Conservation (phyloP, 2,329 filamentous ascomycete species). For the Xylariomycetidae sp. region DNA sequence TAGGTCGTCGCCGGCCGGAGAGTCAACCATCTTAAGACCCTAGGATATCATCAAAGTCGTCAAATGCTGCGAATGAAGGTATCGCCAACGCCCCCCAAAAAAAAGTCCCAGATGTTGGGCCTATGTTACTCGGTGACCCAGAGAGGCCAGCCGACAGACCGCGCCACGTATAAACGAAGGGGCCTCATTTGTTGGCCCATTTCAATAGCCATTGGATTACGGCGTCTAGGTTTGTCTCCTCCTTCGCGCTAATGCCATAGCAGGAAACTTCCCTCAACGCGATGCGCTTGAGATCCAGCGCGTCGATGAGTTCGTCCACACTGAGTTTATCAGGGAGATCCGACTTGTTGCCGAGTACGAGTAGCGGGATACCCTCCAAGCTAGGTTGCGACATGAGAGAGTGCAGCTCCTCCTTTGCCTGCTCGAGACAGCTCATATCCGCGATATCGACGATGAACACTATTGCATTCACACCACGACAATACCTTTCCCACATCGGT, state of each 20-base stretch:
- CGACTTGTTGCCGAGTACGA: constrained; percentile 96
- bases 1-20: constrained; percentile 27
- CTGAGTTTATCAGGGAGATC: constrained; percentile 87
- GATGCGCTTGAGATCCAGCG: constrained; percentile 83
- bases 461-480: constrained; percentile 93
- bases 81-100: constrained; percentile 14
- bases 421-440: constrained; percentile 72
- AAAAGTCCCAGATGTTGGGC: constrained; percentile 4
- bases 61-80: constrained; percentile 23
- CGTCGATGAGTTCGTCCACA: constrained; percentile 93
- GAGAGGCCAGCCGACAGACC: too few relatives aligned
- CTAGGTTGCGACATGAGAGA: constrained; percentile 79
- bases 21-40: constrained; percentile 20
- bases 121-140: constrained; percentile 8
- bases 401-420: constrained; percentile 90
- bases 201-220: constrained; percentile 96
- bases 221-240: constrained; percentile 96
- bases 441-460: constrained; percentile 98
- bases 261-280: constrained; percentile 93
- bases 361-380: constrained; percentile 82
- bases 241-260: constrained; percentile 97
- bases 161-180: too few relatives aligned
- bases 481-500: constrained; percentile 99
- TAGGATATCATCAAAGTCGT: constrained; percentile 27
- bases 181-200: constrained; percentile 65